Evolutionary conservation across 345 rosid genomes (phyloP).

Genomic region (Populus pruinosa): DNA sequence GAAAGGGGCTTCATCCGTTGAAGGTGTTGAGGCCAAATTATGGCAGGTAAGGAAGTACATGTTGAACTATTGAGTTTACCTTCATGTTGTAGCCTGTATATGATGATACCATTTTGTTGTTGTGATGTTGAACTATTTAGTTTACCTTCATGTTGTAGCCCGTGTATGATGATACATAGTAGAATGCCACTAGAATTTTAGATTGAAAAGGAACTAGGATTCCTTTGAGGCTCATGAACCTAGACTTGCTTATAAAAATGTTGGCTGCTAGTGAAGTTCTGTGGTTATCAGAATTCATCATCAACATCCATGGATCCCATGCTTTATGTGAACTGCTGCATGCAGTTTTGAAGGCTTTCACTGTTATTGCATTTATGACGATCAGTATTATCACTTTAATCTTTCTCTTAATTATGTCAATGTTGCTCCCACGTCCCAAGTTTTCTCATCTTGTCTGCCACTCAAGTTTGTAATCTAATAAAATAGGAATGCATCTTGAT

Average conservation of each 20-base stretch:
- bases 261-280: neutral
- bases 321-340: neutral
- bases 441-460: neutral
- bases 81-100: neutral
- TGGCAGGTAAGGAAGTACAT: slow-evolving; percentile 63
- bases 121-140: slow-evolving; percentile 3
- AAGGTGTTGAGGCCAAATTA: slow-evolving; percentile 89
- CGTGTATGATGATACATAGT: neutral
- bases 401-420: neutral
- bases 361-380: neutral
- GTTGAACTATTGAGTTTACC: slow-evolving; percentile 2
- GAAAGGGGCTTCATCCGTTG: slow-evolving; percentile 91
- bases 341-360: neutral
- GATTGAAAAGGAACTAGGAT: neutral
- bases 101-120: slow-evolving; percentile 3
- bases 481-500: neutral
- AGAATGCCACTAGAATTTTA: neutral
- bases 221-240: neutral
- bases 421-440: neutral
- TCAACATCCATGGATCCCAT: neutral
- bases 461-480: neutral
- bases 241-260: neutral
- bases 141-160: neutral
- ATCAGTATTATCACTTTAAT: neutral
- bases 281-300: neutral